Base-by-base conservation (phyloP, 2,329 filamentous ascomycete species). In the Sporothrix dimorphospora region DNA sequence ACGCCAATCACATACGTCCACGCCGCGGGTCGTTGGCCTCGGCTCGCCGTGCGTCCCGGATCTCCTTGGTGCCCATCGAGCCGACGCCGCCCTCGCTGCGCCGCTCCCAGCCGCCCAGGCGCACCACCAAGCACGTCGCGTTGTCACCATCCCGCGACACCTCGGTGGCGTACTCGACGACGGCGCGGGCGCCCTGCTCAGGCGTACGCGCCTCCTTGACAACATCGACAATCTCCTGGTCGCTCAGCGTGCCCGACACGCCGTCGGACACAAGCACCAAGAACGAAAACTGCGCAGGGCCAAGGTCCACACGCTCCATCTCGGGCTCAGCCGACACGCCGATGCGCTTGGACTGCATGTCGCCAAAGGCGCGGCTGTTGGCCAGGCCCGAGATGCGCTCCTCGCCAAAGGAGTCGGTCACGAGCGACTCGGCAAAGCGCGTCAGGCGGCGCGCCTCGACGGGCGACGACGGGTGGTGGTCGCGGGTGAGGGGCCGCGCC, bases 361-460 rank as follows among this genome's bases (percentile, higher is more conserved):
- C 96, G 34, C 96, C 96, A 79, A 99, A 98, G 4, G 96, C 88
- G 40, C 96, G 92, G 42, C 93, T 97, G 82, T 99, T 99, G 76
- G 96, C 96, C 0, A 99, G 87, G 0, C 96, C 95, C 16, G 91
- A 91, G 81, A 99, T 96, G 76, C 96, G 94, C 82, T 98, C 94
- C 82, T 99, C 96, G 78, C 96, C 96, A 80, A 99, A 99, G 45
- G 93, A 97, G 82, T 99, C 96, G 0, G 95, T 96, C 21, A 97
- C 91, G 79, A 98, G 95, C 34, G 85, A 91, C 40, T 92, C 89
- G 47, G 84, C 83, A 1, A 94, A 92, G 66, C 94, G 91, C 59
- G 94, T 91, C 30, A 99, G 87, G 8, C 96, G 89, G 55, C 89
- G 90, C 11, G 92, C 91, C 83, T 99, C 96, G 71, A 90, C 86